Percentiles rank a stretch among this genome's conserved stretches.
These are phyloP conservation scores for Leucocoprinus sp. DNA, from an alignment of 768 basidiomycete species.

Conservation along the genomic window DNA sequence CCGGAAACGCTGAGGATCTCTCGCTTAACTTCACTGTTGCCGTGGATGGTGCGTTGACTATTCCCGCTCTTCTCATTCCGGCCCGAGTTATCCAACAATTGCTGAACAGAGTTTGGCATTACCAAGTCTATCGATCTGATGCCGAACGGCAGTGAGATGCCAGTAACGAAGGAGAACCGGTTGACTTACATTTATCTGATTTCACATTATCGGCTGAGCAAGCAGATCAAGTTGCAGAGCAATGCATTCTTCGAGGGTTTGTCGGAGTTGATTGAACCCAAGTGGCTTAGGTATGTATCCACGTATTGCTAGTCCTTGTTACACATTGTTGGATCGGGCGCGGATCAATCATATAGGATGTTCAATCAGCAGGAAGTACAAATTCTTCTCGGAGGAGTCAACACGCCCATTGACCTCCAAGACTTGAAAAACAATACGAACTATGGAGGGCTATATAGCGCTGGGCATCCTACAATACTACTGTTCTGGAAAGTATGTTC, in stretches of 20 bases:
- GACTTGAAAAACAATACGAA: conserved; percentile 72
- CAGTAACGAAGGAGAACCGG: conserved; percentile 85
- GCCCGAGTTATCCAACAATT: not conserved
- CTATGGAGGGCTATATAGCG: conserved; percentile 75
- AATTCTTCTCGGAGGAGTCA: conserved; percentile 83
- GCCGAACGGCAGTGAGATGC: conserved; percentile 70
- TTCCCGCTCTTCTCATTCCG: not conserved
- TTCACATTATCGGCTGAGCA: conserved; percentile 81
- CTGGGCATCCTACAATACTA: conserved; percentile 60
- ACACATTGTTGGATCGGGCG: not conserved
- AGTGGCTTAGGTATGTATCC: conserved; percentile 63
- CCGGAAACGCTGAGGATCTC: conserved; percentile 79
- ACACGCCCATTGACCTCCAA: conserved; percentile 75
- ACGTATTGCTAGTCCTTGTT: not conserved
- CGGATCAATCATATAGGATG: conserved; percentile 46
- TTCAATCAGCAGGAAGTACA: conserved; percentile 97
- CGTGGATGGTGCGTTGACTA: conserved; percentile 56
- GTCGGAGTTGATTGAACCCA: conserved; percentile 84
- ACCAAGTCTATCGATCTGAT: conserved; percentile 72
- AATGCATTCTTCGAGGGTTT: conserved; percentile 88
- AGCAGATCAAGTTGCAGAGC: conserved; percentile 80
- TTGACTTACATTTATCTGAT: conserved; percentile 86
- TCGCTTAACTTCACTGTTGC: conserved; percentile 86
- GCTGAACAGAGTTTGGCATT: conserved; percentile 66
- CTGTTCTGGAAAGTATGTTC: conserved; percentile 74